phyloP scores from a whole-genome alignment of 225 moss, liverwort and hornwort species.

The Takakia lepidozioides region DNA sequence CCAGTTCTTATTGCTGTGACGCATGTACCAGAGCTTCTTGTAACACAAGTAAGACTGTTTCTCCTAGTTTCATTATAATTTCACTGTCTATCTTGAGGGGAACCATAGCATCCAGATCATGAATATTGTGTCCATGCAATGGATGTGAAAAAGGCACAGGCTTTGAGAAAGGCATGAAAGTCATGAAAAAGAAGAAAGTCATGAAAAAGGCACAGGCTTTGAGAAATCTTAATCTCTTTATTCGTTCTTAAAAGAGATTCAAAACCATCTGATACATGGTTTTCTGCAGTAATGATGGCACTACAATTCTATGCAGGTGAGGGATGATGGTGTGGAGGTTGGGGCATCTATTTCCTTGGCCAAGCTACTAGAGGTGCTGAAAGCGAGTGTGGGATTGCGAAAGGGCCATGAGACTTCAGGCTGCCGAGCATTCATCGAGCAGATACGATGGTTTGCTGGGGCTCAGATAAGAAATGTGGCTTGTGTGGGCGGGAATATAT shows the following conservation, averaged over 20 bases:
- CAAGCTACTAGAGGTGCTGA: constrained; percentile 41
- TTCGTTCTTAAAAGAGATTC: too few relatives aligned
- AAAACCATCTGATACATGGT: too few relatives aligned
- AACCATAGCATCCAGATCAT: too few relatives aligned
- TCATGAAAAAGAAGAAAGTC: too few relatives aligned
- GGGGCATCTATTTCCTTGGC: constrained; percentile 80
- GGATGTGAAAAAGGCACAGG: too few relatives aligned
- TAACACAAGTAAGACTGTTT: background rate
- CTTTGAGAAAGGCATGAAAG: too few relatives aligned
- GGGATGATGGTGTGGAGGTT: constrained; percentile 57
- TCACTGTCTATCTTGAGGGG: too few relatives aligned
- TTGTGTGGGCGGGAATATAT: constrained; percentile 86
- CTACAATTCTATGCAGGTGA: constrained; percentile 26
- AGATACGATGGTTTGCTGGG: constrained; percentile 89
- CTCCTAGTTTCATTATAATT: too few relatives aligned
- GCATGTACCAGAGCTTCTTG: constrained; percentile 68
- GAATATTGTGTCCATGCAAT: too few relatives aligned
- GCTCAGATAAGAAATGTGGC: constrained; percentile 86
- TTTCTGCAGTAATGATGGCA: too few relatives aligned
- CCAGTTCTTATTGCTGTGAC: constrained; percentile 84
- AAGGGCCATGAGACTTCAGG: constrained; percentile 45
- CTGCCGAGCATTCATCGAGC: constrained; percentile 66
- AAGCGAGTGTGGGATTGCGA: constrained; percentile 39
- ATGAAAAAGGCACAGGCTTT: too few relatives aligned
- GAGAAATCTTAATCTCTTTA: too few relatives aligned